Evolutionary conservation across 768 basidiomycete genomes (phyloP).

Genomic region (Coprinopsis strossmayeri): DNA sequence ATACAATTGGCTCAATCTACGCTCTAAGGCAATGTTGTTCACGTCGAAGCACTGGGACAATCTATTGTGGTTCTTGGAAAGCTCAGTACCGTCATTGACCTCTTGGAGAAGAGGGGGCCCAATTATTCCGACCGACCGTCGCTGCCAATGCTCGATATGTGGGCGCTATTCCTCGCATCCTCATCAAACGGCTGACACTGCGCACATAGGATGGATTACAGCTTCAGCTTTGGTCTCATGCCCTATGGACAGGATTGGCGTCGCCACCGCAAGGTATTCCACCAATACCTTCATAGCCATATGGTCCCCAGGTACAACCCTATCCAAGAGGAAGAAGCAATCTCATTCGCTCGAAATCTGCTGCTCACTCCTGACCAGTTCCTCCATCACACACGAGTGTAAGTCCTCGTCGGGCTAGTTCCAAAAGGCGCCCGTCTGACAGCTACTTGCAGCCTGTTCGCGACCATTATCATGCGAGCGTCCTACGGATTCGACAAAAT

Average conservation of each 20-base stretch:
- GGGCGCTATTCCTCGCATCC: background rate
- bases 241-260: slow-evolving; percentile 21
- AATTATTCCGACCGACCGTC: slow-evolving; percentile 21
- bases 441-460: slow-evolving; percentile 4
- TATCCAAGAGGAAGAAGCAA: slow-evolving; percentile 18
- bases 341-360: slow-evolving; percentile 23
- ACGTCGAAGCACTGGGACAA: slow-evolving; percentile 9
- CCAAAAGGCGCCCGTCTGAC: background rate
- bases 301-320: slow-evolving; percentile 12
- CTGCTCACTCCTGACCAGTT: slow-evolving; percentile 18
- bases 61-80: slow-evolving; percentile 11
- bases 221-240: slow-evolving; percentile 10
- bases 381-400: slow-evolving; percentile 18
- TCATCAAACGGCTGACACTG: background rate
- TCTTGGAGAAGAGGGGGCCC: slow-evolving; percentile 14
- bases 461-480: slow-evolving; percentile 1
- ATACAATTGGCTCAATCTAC: too few species aligned
- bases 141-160: slow-evolving; percentile 9
- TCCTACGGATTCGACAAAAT: slow-evolving; percentile 7
- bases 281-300: slow-evolving; percentile 20
- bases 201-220: slow-evolving; percentile 13
- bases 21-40: slow-evolving; percentile 10
- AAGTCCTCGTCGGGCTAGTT: background rate
- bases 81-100: slow-evolving; percentile 11
- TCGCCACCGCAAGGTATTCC: slow-evolving; percentile 19